Evolutionary conservation across 176 grass and related monocot species (phyloP).

Genomic region (Musa itinerans): DNA sequence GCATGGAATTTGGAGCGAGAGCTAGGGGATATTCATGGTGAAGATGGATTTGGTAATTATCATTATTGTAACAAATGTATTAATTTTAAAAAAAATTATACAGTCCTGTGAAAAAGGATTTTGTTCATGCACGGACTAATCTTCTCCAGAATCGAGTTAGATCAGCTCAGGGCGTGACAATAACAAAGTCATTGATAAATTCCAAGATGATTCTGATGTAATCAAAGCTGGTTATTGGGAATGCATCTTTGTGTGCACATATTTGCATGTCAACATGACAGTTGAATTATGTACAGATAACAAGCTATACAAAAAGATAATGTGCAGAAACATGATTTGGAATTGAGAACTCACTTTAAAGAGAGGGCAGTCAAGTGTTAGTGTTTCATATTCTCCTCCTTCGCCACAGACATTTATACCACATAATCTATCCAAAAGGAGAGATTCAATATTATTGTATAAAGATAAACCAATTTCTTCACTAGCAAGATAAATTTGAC

Average conservation of each 20-base stretch:
- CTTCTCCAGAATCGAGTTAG: too few species aligned
- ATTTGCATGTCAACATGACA: not conserved
- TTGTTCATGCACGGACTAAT: too few species aligned
- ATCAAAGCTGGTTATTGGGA: not conserved
- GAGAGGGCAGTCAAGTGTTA: slow-evolving; percentile 97
- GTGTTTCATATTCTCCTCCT: slow-evolving; percentile 98
- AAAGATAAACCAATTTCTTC: not conserved
- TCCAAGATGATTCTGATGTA: not conserved
- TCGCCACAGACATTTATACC: slow-evolving; percentile 97
- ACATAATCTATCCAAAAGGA: slow-evolving; percentile 43
- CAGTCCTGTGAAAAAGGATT: too few species aligned
- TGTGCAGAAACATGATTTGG: not conserved
- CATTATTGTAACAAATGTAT: too few species aligned
- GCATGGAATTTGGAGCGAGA: too few species aligned
- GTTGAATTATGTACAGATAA: not conserved
- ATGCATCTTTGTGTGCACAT: not conserved
- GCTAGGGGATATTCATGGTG: too few species aligned
- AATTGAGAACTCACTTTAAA: slow-evolving; percentile 62
- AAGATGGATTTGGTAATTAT: too few species aligned
- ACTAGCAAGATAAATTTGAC: not conserved
- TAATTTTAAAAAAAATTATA: too few species aligned
- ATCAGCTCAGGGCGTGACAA: too few species aligned
- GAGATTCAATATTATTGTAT: not conserved
- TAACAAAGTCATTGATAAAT: too few species aligned
- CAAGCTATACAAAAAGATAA: not conserved